A percentile compares a stretch with the other conserved stretches of the same genome.
Evolutionary conservation across 1,139 yeast genomes (phyloP).

Genomic region (Taphrina betulina): DNA sequence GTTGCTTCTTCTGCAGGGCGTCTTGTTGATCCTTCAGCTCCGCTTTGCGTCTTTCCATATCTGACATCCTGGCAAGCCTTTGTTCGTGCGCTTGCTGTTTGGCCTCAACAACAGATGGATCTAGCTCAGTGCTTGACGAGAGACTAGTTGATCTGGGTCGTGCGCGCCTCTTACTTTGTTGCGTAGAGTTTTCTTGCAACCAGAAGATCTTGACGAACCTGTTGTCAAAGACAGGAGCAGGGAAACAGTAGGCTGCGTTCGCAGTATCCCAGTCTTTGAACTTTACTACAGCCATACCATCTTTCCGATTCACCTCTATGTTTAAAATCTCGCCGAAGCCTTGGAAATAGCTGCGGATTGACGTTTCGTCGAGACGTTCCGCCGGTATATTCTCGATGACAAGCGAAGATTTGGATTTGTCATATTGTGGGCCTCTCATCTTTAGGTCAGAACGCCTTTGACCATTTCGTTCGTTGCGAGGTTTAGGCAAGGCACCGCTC

Average conservation of each 20-base stretch:
- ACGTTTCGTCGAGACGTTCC: constrained; percentile 47
- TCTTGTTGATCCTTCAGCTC: constrained; percentile 46
- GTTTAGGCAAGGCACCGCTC: constrained; percentile 5
- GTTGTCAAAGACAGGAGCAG: constrained; percentile 52
- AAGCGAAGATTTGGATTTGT: constrained; percentile 40
- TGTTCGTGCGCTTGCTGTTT: constrained; percentile 49
- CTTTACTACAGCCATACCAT: constrained; percentile 46
- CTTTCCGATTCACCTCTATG: constrained; percentile 41
- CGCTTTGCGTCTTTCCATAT: constrained; percentile 44
- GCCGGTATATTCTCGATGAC: constrained; percentile 50
- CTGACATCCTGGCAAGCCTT: constrained; percentile 45
- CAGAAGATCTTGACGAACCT: constrained; percentile 53
- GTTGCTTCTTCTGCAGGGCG: constrained; percentile 43
- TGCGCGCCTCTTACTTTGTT: too few relatives aligned
- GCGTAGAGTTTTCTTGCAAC: constrained; percentile 40
- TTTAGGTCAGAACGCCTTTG: constrained; percentile 1
- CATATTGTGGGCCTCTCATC: constrained; percentile 35
- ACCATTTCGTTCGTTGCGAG: background rate
- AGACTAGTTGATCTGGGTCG: background rate
- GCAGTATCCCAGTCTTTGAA: constrained; percentile 48
- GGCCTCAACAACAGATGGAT: constrained; percentile 46
- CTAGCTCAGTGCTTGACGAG: constrained; percentile 40
- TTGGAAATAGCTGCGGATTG: constrained; percentile 46
- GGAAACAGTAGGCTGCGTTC: constrained; percentile 49
- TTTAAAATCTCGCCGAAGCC: constrained; percentile 47